phyloP scores from a whole-genome alignment of 2,329 filamentous ascomycete species.

The Elsinoe arachidis region DNA sequence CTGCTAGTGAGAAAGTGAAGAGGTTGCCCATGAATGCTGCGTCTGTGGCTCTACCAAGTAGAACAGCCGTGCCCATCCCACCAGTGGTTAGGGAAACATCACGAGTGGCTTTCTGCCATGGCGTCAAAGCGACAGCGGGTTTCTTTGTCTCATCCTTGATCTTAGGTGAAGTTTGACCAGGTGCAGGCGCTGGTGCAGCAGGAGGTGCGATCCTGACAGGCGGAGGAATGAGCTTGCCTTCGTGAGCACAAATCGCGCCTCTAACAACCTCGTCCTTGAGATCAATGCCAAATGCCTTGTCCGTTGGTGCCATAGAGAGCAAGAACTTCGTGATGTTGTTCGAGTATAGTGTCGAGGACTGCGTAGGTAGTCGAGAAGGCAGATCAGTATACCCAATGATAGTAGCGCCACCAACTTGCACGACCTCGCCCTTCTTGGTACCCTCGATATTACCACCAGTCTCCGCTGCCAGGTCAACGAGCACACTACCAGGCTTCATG shows the following conservation, averaged over 20 bases:
- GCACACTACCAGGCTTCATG: constrained; percentile 83
- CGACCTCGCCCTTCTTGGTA: constrained; percentile 63
- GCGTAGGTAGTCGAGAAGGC: constrained; percentile 75
- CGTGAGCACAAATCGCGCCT: constrained; percentile 71
- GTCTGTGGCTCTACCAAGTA: constrained; percentile 70
- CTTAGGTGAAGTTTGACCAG: constrained; percentile 30
- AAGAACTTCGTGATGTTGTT: constrained; percentile 91
- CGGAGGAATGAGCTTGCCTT: constrained; percentile 67
- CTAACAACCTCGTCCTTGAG: constrained; percentile 77
- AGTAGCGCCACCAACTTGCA: constrained; percentile 67
- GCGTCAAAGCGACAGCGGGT: constrained; percentile 59
- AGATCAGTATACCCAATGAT: constrained; percentile 86
- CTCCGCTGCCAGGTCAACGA: constrained; percentile 82
- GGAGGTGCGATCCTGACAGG: constrained; percentile 51
- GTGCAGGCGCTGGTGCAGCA: constrained; percentile 26
- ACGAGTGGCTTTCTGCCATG: constrained; percentile 70
- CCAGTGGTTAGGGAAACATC: constrained; percentile 67
- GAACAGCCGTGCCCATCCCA: constrained; percentile 66
- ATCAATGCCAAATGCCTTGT: constrained; percentile 73
- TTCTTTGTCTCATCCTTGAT: constrained; percentile 41
- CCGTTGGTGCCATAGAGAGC: constrained; percentile 68
- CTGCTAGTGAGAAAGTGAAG: constrained; percentile 76
- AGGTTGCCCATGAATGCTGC: constrained; percentile 82
- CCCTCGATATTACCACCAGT: constrained; percentile 82
- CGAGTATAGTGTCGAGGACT: constrained; percentile 82